These are phyloP conservation scores for Colletotrichum horii DNA, from an alignment of 2,329 filamentous ascomycete species.

Conservation along the genomic window DNA sequence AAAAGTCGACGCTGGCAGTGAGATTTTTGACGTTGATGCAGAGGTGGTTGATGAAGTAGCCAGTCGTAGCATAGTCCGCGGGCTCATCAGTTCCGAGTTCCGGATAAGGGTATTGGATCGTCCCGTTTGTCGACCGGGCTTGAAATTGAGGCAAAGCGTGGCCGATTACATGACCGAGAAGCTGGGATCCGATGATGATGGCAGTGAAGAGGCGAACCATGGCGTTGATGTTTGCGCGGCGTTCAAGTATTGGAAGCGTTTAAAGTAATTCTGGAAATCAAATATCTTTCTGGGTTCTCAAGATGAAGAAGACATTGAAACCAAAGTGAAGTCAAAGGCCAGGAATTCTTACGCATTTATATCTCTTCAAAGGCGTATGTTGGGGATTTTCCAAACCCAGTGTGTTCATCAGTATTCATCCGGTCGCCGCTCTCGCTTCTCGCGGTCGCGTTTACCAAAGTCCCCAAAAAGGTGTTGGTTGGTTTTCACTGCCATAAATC, in stretches of 20 bases:
- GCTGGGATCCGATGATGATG: not conserved
- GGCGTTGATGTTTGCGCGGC: not conserved
- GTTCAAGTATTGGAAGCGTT: not conserved
- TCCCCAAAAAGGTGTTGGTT: not conserved
- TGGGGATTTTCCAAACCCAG: not conserved
- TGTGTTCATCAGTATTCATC: not conserved
- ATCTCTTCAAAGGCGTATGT: not conserved
- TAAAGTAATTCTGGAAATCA: not conserved
- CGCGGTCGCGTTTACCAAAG: not conserved
- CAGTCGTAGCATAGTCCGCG: conserved; percentile 28
- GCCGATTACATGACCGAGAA: not conserved
- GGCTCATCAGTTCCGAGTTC: conserved; percentile 25
- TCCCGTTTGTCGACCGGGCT: not conserved
- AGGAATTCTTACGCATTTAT: not conserved
- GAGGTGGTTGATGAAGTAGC: conserved; percentile 41
- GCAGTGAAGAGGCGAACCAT: not conserved
- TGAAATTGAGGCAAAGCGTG: not conserved
- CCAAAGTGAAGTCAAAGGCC: not conserved
- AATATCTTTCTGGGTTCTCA: not conserved
- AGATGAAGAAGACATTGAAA: not conserved
- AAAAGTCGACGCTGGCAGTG: conserved; percentile 35
- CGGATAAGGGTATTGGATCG: not conserved
- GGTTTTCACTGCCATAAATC: not conserved
- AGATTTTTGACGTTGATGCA: conserved; percentile 35
- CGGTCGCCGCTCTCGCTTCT: not conserved